Percentiles rank a stretch among this genome's conserved stretches.
Evolutionary conservation across 257 asterid genomes (phyloP).

Genomic region (Fraxinus excelsior): DNA sequence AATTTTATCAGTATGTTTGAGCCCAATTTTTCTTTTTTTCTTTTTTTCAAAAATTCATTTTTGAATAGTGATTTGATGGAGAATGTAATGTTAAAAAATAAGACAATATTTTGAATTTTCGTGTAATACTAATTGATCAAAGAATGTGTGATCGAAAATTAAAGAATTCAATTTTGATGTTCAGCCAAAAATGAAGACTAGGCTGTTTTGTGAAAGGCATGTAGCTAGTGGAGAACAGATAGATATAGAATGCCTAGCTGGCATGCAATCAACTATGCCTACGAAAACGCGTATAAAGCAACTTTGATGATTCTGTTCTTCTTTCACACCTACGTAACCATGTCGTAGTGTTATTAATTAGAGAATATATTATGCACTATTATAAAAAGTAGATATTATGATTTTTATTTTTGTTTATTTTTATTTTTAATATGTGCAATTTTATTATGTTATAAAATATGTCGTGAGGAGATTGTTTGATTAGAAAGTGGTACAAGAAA

Average conservation of each 20-base stretch:
- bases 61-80: no score
- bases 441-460: no score
- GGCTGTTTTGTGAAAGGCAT: background rate
- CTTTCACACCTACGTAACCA: slow-evolving; percentile 23
- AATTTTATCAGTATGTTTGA: no score
- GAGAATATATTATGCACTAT: background rate
- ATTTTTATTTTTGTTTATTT: no score
- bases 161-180: background rate
- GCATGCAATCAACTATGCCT: background rate
- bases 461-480: no score
- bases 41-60: no score
- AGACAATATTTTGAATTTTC: no score
- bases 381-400: background rate
- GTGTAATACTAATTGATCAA: no score
- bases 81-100: no score
- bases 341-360: background rate
- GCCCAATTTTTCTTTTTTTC: no score
- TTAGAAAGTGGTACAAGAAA: no score
- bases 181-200: background rate
- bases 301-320: slow-evolving; percentile 24
- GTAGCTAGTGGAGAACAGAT: background rate
- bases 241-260: background rate
- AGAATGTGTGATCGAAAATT: background rate
- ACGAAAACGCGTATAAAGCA: slow-evolving; percentile 37
- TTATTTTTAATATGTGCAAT: no score